These are phyloP conservation scores for Yamadazyma tumulicola DNA, from an alignment of 805 yeast genomes.

Conservation along the genomic window DNA sequence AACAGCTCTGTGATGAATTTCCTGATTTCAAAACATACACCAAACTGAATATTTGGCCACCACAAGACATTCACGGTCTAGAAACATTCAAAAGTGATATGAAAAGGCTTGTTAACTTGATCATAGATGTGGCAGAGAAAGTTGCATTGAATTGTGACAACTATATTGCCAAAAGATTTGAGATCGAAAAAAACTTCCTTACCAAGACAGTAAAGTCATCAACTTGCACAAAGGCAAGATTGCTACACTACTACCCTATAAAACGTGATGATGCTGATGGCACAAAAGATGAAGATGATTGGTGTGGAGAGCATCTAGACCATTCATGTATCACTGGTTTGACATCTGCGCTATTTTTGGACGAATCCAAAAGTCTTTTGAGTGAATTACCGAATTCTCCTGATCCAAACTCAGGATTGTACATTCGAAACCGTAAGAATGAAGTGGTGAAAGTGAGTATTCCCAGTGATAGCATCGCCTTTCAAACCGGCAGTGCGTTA, in stretches of 20 bases:
- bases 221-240: constrained; percentile 55
- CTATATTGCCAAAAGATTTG: constrained; percentile 29
- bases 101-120: constrained; percentile 40
- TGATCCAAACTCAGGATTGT: constrained; percentile 47
- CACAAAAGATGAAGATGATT: constrained; percentile 26
- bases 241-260: constrained; percentile 51
- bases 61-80: constrained; percentile 16
- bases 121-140: constrained; percentile 44
- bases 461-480: constrained; percentile 54
- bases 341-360: constrained; percentile 50
- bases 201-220: constrained; percentile 45
- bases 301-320: constrained; percentile 65
- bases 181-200: constrained; percentile 35
- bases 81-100: constrained; percentile 32
- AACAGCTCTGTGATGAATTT: constrained; percentile 26
- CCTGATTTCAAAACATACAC: constrained; percentile 42
- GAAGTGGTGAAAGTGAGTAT: constrained; percentile 47
- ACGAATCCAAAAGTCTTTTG: constrained; percentile 28
- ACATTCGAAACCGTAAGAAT: constrained; percentile 45
- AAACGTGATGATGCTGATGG: constrained; percentile 3
- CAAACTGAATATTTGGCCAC: constrained; percentile 53
- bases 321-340: constrained; percentile 60
- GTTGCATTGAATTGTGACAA: constrained; percentile 56
- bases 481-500: constrained; percentile 58
- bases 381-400: constrained; percentile 31